Evolutionary conservation across 768 basidiomycete genomes (phyloP).

Genomic region (Boletus reticuloceps): DNA sequence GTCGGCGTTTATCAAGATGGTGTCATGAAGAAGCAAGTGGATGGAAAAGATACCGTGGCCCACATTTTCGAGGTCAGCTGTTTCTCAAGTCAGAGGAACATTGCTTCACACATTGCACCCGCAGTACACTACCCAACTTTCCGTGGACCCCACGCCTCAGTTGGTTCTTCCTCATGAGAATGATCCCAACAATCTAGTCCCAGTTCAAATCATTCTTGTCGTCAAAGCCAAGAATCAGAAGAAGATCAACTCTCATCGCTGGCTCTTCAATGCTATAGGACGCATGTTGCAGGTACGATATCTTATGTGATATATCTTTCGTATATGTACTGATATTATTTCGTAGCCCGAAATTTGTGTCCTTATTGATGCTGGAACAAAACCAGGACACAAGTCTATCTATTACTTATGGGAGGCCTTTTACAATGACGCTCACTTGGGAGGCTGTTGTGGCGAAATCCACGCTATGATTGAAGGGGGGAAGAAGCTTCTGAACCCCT

Average conservation of each 20-base stretch:
- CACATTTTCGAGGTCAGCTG: constrained; percentile 87
- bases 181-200: constrained; percentile 89
- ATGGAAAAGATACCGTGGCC: constrained; percentile 85
- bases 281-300: constrained; percentile 61
- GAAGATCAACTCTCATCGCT: constrained; percentile 94
- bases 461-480: constrained; percentile 96
- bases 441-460: constrained; percentile 92
- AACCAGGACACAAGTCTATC: constrained; percentile 94
- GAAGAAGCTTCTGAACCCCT: constrained; percentile 85
- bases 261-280: constrained; percentile 95
- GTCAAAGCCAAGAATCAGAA: constrained; percentile 94
- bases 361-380: constrained; percentile 93
- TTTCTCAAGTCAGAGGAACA: not conserved
- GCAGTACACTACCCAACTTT: constrained; percentile 95
- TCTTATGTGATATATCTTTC: constrained; percentile 12
- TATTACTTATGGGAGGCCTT: constrained; percentile 95
- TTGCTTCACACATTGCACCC: constrained; percentile 5
- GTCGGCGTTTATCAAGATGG: constrained; percentile 94
- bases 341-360: constrained; percentile 86
- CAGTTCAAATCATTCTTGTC: constrained; percentile 88
- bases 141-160: constrained; percentile 87
- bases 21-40: constrained; percentile 90
- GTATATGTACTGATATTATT: not conserved
- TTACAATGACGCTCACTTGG: constrained; percentile 74
- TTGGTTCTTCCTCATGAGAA: constrained; percentile 87